Base-by-base conservation (phyloP, 768 basidiomycete genomes). In the Tricholoma furcatifolium region DNA sequence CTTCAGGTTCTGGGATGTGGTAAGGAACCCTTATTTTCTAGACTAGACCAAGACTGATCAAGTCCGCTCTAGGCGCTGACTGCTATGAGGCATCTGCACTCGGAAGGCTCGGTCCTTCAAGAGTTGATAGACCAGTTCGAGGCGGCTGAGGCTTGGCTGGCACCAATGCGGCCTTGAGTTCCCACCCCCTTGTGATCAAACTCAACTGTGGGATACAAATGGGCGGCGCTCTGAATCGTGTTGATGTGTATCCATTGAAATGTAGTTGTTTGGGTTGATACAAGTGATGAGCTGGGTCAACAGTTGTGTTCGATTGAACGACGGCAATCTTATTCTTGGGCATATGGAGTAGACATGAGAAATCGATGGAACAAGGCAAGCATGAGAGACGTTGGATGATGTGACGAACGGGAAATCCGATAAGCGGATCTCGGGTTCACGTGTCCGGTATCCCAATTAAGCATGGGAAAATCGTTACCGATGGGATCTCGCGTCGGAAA, bases 1-100 rank as follows among this genome's bases (percentile, higher is more conserved):
- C 6, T 98, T 99, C 78, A 79, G 96, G 64, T 99, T 98, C 78
- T 99, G 96, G 96, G 93, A 98, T 67, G 81, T 95, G 70, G 95
- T 97, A 66, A 74, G 93, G 83, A 50, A 45, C 52, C 43, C 50
- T 45, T 20, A 53, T 60, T 45, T 51, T 45, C 23, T 15, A 32
- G 31, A 12, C 21, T 35, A 43, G 32, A 21, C 6, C 14, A 23
- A 38, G 47, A 24, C 50, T 53, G 50, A 54, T 30, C 60, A 41
- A 43, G 53, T 45, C 47, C 24, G 56, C 53, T 62, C 50, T 73
- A 91, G 88, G 83, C 90, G 64, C 80, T 97, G 70, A 81, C 83
- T 51, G 93, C 93, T 69, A 91, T 98, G 81, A 79, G 93, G 71
- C 87, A 91, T 62, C 76, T 98, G 68, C 88, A 90, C 68, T 80